A percentile compares a stretch with the other conserved stretches of the same genome.
Evolutionary conservation across 306 rosid genomes (phyloP).

Genomic region (Prunus mume): DNA sequence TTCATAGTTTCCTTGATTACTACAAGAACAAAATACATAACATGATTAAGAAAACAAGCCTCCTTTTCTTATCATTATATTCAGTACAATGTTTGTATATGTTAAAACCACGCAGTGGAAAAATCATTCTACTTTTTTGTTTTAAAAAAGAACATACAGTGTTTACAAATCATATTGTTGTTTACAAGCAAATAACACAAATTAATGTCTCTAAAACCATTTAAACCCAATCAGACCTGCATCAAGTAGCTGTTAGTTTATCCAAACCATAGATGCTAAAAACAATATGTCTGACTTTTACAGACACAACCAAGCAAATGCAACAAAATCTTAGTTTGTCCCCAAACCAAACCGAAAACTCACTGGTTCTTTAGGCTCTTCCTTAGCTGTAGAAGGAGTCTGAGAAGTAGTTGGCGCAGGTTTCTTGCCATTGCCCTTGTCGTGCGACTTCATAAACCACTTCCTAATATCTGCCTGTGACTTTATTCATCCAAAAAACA

Average conservation of each 20-base stretch:
- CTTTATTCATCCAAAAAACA: not conserved
- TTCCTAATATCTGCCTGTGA: conserved; percentile 70
- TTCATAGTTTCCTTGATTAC: not conserved
- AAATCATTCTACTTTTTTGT: not conserved
- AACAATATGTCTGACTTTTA: not conserved
- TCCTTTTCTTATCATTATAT: not conserved
- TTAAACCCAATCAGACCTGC: not conserved
- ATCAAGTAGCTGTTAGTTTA: not conserved
- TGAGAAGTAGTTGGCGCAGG: conserved; percentile 14
- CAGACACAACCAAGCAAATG: not conserved
- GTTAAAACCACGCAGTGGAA: not conserved
- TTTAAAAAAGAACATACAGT: not conserved
- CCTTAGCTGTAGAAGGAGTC: conserved; percentile 42
- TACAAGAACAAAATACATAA: not conserved
- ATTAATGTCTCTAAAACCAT: not conserved
- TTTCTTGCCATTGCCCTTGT: conserved; percentile 44
- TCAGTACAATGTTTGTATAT: not conserved
- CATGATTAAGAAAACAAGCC: not conserved
- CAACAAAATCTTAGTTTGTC: not conserved
- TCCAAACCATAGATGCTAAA: not conserved
- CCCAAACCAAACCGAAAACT: conserved; percentile 17
- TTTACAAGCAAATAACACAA: not conserved
- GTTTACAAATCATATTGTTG: too few relatives aligned
- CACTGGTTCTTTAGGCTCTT: conserved; percentile 45
- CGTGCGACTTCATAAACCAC: conserved; percentile 96